phyloP scores from a whole-genome alignment of 345 rosid species.

The Sonneratia alba region DNA sequence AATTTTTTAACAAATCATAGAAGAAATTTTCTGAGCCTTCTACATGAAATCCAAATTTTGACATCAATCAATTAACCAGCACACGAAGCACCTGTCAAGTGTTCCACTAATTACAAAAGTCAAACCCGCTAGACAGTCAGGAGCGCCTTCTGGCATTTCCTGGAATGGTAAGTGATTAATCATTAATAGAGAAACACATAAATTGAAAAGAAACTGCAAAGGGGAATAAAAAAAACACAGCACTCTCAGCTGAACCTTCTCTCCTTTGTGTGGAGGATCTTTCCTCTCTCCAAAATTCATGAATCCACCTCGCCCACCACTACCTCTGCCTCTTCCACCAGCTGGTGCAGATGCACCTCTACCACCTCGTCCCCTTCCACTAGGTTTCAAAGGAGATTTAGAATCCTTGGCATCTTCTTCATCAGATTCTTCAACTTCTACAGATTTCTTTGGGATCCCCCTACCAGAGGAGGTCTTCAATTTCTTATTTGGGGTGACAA shows the following conservation, averaged over 20 bases:
- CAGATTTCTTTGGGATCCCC: constrained; percentile 47
- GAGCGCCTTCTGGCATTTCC: constrained; percentile 97
- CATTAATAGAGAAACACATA: background rate
- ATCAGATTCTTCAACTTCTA: constrained; percentile 37
- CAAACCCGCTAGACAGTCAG: constrained; percentile 74
- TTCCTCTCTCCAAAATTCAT: constrained; percentile 92
- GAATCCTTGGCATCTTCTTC: constrained; percentile 48
- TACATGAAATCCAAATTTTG: background rate
- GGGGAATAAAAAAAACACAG: background rate
- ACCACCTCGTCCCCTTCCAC: constrained; percentile 81
- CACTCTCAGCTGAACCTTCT: constrained; percentile 49
- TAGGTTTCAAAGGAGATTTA: constrained; percentile 50
- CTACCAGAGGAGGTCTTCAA: constrained; percentile 64
- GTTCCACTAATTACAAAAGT: constrained; percentile 99
- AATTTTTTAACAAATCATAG: background rate
- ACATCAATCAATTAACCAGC: background rate
- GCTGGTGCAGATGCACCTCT: constrained; percentile 53
- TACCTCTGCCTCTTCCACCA: constrained; percentile 77
- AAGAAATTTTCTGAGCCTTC: background rate
- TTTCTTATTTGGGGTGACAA: constrained; percentile 64
- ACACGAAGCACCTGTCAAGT: constrained; percentile 72
- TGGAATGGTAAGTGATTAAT: constrained; percentile 17
- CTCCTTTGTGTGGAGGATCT: constrained; percentile 99
- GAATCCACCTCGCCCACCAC: constrained; percentile 85
- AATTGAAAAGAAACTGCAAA: background rate